These are phyloP conservation scores for Calonectria pteridis DNA, from an alignment of 2,329 filamentous ascomycete species.

Conservation along the genomic window DNA sequence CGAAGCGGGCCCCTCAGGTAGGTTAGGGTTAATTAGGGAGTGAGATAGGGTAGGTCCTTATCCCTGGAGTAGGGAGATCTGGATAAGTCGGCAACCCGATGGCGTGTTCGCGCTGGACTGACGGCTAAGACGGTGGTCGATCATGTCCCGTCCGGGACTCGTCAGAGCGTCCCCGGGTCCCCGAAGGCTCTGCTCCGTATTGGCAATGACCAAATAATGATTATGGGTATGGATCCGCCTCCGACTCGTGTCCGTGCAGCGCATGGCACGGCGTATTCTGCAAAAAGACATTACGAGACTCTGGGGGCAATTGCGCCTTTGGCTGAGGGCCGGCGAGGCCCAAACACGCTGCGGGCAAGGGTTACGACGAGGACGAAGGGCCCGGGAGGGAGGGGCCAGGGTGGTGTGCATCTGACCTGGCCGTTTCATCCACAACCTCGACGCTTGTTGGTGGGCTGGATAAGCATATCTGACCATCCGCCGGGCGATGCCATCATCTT, in stretches of 20 bases:
- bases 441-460: constrained; percentile 32
- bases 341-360: neutral
- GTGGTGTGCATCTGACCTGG: constrained; percentile 14
- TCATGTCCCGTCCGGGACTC: constrained; percentile 22
- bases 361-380: neutral
- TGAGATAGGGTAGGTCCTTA: constrained; percentile 28
- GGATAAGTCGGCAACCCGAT: constrained; percentile 44
- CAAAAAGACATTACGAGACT: neutral
- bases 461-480: constrained; percentile 47
- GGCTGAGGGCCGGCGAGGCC: neutral
- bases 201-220: neutral
- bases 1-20: neutral
- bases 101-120: constrained; percentile 38
- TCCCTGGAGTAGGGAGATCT: constrained; percentile 38
- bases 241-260: neutral
- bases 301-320: neutral
- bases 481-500: constrained; percentile 45
- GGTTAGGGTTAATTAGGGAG: constrained; percentile 27
- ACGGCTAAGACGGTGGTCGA: constrained; percentile 29
- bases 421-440: constrained; percentile 26
- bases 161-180: constrained; percentile 15
- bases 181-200: neutral
- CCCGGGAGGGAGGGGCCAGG: neutral
- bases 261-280: neutral
- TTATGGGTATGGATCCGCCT: neutral